A percentile compares a stretch with the other conserved stretches of the same genome.
These are phyloP conservation scores for Aspergillus ellipticus DNA, from an alignment of 495 filamentous ascomycete genomes.

Conservation along the genomic window DNA sequence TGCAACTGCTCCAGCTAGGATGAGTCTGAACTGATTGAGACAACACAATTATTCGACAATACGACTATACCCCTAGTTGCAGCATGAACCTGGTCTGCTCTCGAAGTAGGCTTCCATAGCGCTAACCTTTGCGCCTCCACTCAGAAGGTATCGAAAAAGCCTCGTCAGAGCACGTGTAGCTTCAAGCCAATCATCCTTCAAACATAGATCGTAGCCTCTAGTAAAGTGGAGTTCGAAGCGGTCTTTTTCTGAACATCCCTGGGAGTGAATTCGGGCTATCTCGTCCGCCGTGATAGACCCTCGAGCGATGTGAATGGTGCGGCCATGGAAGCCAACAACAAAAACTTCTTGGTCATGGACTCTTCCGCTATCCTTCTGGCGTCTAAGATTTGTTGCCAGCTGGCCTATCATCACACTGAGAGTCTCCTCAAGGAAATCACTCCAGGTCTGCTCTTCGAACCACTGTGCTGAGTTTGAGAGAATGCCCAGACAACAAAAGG, in stretches of 20 bases:
- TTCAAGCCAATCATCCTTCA: not conserved
- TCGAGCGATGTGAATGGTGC: not conserved
- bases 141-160: not conserved
- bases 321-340: slow-evolving; percentile 3
- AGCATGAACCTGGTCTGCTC: too few species aligned
- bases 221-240: not conserved
- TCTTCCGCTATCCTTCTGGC: not conserved
- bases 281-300: not conserved
- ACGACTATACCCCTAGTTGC: too few species aligned
- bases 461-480: not conserved
- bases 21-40: too few species aligned
- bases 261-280: not conserved
- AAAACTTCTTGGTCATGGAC: not conserved
- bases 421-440: slow-evolving; percentile 7
- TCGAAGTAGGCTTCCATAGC: too few species aligned
- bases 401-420: slow-evolving; percentile 13
- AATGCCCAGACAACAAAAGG: not conserved
- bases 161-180: not conserved
- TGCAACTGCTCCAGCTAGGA: too few species aligned
- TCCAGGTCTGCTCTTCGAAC: slow-evolving; percentile 10
- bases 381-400: slow-evolving; percentile 1
- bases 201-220: not conserved
- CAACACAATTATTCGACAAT: too few species aligned
- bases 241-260: slow-evolving; percentile 2
- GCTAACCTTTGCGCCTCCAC: not conserved